Conservation (phyloP, 169 alveolate genomes). For the Neospora caninum region DNA sequence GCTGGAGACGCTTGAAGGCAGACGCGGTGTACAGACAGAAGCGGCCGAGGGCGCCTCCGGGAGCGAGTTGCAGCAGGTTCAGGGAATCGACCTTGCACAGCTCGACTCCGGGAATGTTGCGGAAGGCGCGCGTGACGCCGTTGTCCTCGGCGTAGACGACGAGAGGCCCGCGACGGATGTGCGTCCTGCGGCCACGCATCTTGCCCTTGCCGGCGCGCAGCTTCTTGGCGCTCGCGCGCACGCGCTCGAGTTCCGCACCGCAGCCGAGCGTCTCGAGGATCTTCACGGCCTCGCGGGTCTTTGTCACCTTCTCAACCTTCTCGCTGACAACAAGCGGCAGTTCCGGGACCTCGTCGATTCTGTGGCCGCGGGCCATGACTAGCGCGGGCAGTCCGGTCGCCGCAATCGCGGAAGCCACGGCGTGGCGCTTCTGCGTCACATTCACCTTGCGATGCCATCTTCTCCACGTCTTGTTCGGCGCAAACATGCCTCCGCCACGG, state of each 20-base stretch:
- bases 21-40: conserved; percentile 95
- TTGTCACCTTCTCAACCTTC: conserved; percentile 82
- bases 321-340: conserved; percentile 96
- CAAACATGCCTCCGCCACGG: conserved; percentile 99
- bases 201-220: conserved; percentile 96
- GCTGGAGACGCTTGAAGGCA: conserved; percentile 93
- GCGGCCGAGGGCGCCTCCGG: conserved; percentile 99
- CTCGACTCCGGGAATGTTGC: conserved; percentile 97
- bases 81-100: conserved; percentile 94
- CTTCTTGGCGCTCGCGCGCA: conserved; percentile 76
- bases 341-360: conserved; percentile 92
- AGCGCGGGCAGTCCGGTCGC: conserved; percentile 97
- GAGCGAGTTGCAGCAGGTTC: conserved; percentile 97
- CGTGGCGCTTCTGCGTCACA: conserved; percentile 96
- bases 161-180: conserved; percentile 96
- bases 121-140: conserved; percentile 94
- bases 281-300: conserved; percentile 92
- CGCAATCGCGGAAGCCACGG: conserved; percentile 98
- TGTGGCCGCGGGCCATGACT: conserved; percentile 99
- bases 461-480: conserved; percentile 97
- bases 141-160: conserved; percentile 94
- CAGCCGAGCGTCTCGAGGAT: conserved; percentile 75
- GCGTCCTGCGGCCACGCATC: conserved; percentile 95
- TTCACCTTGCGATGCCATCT: conserved; percentile 98
- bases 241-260: conserved; percentile 49